Evolutionary conservation across 2,329 filamentous ascomycete genomes (phyloP), one percentile per base, ranked within the genome.

Genomic region (Neofusicoccum ribis): DNA sequence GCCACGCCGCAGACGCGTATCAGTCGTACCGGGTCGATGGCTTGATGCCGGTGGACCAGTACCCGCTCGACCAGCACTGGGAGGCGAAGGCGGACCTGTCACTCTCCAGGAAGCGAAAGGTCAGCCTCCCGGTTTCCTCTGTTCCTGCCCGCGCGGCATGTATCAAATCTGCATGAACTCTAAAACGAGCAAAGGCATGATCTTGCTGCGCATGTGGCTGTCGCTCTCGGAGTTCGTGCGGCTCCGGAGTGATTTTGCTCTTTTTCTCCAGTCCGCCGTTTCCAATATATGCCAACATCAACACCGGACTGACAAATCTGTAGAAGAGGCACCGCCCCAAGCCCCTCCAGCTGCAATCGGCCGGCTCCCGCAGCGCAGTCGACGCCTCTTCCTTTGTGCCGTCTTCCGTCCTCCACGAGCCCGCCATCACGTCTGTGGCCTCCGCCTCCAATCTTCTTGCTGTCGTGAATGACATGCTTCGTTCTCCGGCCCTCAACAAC

Each of bases 401-500:
- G 65, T 58, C 69, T 47, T 72, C 71, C 44, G 68, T 70, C 59
- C 69, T 69, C 56, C 73, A 76, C 64, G 72, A 74, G 72, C 70
- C 68, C 46, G 69, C 69, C 59, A 67, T 72, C 59, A 63, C 46
- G 41, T 67, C 65, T n/a, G 67, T 69, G 68, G 71, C 69, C 64
- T 73, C 74, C 43, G 70, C 73, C 59, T 73, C 72, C 50, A 75
- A 73, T 72, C 70, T 82, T 46, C 73, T 80, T 67, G 75, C 51
- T 14, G 75, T 17, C 34, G 75, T 80, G 69, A 80, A 78, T 71
- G 79, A 79, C 63, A 77, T 79, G 70, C 72, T 81, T 31, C 75
- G 76, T 44, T 80, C 79, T 17, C 78, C 79, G 60, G 72, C 71
- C 68, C 73, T 69, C 70, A 78, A 70, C 75, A 76, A 66, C 72